These are phyloP conservation scores for Lipomyces yamadae DNA, from an alignment of 805 yeast species.

Conservation along the genomic window DNA sequence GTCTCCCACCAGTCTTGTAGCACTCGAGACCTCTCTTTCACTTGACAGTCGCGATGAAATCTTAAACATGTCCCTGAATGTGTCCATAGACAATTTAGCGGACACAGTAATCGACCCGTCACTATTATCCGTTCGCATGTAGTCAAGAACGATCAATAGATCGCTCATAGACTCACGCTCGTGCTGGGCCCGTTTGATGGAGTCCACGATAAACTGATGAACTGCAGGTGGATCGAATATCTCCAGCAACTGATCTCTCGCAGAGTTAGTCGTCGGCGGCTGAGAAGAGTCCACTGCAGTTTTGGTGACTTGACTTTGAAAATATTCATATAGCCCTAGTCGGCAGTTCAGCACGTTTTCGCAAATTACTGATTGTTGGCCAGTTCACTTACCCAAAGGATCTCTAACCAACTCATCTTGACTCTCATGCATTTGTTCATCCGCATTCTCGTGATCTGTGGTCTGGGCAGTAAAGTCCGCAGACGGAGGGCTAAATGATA, in stretches of 20 bases:
- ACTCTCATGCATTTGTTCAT: not conserved
- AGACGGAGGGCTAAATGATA: not conserved
- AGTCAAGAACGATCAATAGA: not conserved
- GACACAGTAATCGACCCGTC: not conserved
- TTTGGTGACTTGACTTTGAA: slow-evolving; percentile 6
- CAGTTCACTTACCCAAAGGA: not conserved
- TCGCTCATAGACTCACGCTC: not conserved
- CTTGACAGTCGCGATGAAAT: slow-evolving; percentile 4
- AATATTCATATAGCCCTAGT: not conserved
- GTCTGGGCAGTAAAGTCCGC: not conserved
- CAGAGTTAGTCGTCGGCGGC: not conserved
- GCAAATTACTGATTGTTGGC: not conserved
- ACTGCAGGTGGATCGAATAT: slow-evolving; percentile 7
- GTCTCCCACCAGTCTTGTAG: slow-evolving; percentile 20
- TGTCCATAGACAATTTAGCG: slow-evolving; percentile 3
- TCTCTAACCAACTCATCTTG: not conserved
- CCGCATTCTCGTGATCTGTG: not conserved
- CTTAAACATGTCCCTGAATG: not conserved
- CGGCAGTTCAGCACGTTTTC: not conserved
- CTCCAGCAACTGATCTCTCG: slow-evolving; percentile 17
- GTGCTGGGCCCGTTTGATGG: not conserved
- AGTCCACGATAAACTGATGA: not conserved
- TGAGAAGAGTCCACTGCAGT: not conserved
- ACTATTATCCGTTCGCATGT: not conserved
- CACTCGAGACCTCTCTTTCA: not conserved